Evolutionary conservation across 345 rosid species (phyloP), one percentile per base, ranked within the genome.

Genomic region (Lepidium aucheri): DNA sequence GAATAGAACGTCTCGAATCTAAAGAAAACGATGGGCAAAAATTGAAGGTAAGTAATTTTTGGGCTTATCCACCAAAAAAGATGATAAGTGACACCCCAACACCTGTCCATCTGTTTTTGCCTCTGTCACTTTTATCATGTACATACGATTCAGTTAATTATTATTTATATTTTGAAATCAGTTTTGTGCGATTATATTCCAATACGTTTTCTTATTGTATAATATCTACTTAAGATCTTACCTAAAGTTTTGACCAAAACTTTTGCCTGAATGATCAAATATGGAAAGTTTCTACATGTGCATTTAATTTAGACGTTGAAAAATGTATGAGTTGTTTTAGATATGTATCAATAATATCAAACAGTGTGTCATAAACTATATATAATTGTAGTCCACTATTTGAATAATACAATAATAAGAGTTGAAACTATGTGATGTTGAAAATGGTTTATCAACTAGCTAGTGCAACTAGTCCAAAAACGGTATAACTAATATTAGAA

Each of bases 21-120:
- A 34, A 47, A 56, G 67, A 52, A 51, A 69, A 4, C 16, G 70
- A 72, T 24, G 6, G 40, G 62, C 7, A 39, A 63, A 54, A 34
- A 30, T 41, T 53, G 47, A 36, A 5, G 42, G 2, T 35, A 24
- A 43, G 18, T 3, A 8, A 49, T 49, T 26, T 45, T 63, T 54
- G 64, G 60, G 61, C 54, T 65, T 65, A 73, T 65, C 72, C 43
- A 73, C 50, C 70, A 47, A 20, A 38, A 39, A 67, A 33, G 39
- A 40, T 65, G 66, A 53, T 14, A 67, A 60, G 67, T 67, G 63
- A 73, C 72, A 67, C 4, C 38, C 40, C 3, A 65, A 66, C 63
- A 73, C 77, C n/a, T 66, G 72, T 52, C 68, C 67, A 73, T 50
- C 30, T 73, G 49, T 51, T 73, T 41, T 50, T 35, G 10, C 35